A percentile compares a stretch with the other conserved stretches of the same genome.
Conservation (phyloP, 169 alveolate species). For the Miamiensis avidus region DNA sequence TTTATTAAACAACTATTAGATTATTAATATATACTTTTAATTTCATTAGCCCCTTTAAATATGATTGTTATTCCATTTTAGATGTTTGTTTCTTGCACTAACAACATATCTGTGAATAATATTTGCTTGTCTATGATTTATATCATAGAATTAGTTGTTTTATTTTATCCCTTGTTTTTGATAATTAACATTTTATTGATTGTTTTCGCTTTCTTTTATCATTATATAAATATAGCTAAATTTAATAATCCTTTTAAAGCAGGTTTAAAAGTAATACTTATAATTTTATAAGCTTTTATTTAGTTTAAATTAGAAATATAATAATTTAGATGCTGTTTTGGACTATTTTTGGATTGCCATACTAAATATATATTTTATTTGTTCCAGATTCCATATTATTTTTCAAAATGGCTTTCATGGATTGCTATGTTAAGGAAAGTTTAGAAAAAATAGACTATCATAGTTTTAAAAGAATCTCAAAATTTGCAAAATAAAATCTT, state of each 20-base stretch:
- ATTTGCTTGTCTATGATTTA: background rate
- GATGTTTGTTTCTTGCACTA: background rate
- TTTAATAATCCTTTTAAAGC: background rate
- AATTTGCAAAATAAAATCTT: background rate
- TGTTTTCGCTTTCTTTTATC: background rate
- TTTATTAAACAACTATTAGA: no score
- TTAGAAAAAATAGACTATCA: background rate
- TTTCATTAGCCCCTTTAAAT: background rate
- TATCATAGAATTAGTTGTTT: background rate
- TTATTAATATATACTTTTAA: no score
- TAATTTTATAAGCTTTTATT: no score
- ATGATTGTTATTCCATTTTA: background rate
- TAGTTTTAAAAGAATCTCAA: background rate
- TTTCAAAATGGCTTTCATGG: background rate
- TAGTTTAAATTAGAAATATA: no score
- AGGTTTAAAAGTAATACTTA: background rate
- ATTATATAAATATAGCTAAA: no score
- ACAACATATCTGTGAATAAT: no score
- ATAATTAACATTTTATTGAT: background rate
- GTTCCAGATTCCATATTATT: background rate
- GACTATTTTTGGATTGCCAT: background rate
- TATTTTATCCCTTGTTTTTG: background rate
- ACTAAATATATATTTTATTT: no score
- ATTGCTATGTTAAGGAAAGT: background rate
- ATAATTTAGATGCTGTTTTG: background rate